Base-by-base conservation (phyloP, 305 asterid species). In the Solanum chacoense region DNA sequence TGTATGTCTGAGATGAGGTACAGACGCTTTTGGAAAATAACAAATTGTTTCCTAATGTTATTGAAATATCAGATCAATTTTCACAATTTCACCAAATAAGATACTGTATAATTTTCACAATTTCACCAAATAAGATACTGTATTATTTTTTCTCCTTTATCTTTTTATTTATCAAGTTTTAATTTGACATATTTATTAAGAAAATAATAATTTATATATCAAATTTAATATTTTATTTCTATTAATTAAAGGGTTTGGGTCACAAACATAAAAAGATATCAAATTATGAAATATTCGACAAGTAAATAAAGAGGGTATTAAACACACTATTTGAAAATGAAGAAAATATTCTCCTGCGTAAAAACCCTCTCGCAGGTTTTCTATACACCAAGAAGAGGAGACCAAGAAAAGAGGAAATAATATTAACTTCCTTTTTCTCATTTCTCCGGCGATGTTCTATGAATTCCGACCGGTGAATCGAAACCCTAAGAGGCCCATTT, bases 401-500 rank as follows among this genome's bases (percentile, higher is more conserved):
- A 29, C 40, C 77, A 31, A 8, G 63, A 6, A 88, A 74, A 80
- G 7, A 11, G 38, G 32, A 74, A 79, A 89, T 40, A 22, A 40
- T 36, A 88, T 35, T 7, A 2, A 36, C 32, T 71, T 71, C 76
- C 35, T 11, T 24, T 63, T 26, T 11, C 32, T 67, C 74, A 67
- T 42, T 55, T 55, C 36, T 76, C 37, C 76, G 73, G 26, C 79
- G 63, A 40, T 73, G 38, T 50, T 36, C 22, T 87, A 20, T 6
- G 37, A 42, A 73, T 72, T 72, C 59, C 11, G 36, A 42, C 32
- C 29, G 72, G 84, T 32, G 13, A 36, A 71, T 88, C 90, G 87
- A 38, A 89, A 81, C 93, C 91, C 92, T 92, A 92, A 84, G 35
- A 35, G 78, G 14, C 89, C 22, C 72, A 87, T 90, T 18, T 87